Conservation (phyloP, 306 rosid genomes). For the Pterocarpus macrocarpus region DNA sequence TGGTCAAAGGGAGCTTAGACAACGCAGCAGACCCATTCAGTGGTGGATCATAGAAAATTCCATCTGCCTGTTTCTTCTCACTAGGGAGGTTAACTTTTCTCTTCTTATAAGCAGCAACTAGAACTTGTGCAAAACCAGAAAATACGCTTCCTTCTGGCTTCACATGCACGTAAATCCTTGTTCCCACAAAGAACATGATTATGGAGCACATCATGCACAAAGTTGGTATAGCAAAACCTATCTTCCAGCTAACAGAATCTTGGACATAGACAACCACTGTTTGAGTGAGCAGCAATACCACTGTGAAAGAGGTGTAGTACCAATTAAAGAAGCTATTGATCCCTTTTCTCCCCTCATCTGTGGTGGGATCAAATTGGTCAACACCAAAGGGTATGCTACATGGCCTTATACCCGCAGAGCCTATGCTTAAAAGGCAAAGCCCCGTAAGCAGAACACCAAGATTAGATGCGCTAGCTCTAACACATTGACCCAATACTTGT, state of each 20-base stretch:
- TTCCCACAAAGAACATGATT: conserved; percentile 65
- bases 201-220: conserved; percentile 65
- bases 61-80: conserved; percentile 19
- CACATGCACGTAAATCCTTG: conserved; percentile 60
- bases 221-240: conserved; percentile 82
- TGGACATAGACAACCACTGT: conserved; percentile 75
- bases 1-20: conserved; percentile 69
- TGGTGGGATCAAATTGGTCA: conserved; percentile 77
- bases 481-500: conserved; percentile 54
- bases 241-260: conserved; percentile 80
- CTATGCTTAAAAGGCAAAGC: conserved; percentile 61
- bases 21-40: conserved; percentile 40
- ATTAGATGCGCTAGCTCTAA: conserved; percentile 46
- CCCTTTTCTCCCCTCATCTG: conserved; percentile 70
- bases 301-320: conserved; percentile 61
- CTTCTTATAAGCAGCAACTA: conserved; percentile 73
- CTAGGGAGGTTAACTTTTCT: conserved; percentile 55
- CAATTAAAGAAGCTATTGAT: conserved; percentile 75
- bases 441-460: conserved; percentile 60
- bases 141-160: conserved; percentile 77
- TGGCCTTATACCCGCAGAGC: conserved; percentile 80
- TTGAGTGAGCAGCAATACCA: conserved; percentile 57
- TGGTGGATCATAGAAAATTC: conserved; percentile 70
- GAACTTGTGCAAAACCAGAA: conserved; percentile 66
- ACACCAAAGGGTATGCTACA: conserved; percentile 89